Evolutionary conservation across 2,329 filamentous ascomycete species (phyloP).

Genomic region (Hypoxylon sp.): DNA sequence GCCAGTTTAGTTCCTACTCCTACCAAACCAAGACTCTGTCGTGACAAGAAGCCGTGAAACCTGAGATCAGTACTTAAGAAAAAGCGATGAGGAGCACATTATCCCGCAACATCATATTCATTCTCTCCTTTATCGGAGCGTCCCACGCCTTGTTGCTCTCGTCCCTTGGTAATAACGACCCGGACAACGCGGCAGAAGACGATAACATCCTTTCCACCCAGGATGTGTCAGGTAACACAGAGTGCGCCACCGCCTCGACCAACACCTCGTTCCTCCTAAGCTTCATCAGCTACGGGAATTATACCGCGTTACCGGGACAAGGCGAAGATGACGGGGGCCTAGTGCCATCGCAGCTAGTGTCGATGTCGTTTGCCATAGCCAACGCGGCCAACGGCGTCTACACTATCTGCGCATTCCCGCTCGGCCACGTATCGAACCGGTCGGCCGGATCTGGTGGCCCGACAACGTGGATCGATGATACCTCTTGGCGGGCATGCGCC

Average conservation of each 20-base stretch:
- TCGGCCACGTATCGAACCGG: slow-evolving; percentile 30
- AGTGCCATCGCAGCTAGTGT: slow-evolving; percentile 39
- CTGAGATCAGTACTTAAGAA: not conserved
- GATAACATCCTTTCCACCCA: slow-evolving; percentile 12
- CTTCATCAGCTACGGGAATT: slow-evolving; percentile 47
- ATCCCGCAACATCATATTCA: slow-evolving; percentile 5
- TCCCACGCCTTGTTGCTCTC: slow-evolving; percentile 4
- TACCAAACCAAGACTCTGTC: slow-evolving; percentile 5
- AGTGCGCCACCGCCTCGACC: slow-evolving; percentile 32
- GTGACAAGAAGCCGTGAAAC: slow-evolving; percentile 1
- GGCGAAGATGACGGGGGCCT: slow-evolving; percentile 33
- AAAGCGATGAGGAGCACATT: slow-evolving; percentile 18
- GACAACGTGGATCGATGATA: slow-evolving; percentile 34
- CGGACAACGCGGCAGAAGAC: not conserved
- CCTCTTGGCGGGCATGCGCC: slow-evolving; percentile 47
- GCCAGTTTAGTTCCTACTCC: not conserved
- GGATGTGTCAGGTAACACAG: slow-evolving; percentile 20
- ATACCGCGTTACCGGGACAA: slow-evolving; percentile 41
- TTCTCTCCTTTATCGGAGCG: not conserved
- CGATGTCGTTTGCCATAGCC: slow-evolving; percentile 44
- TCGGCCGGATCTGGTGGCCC: slow-evolving; percentile 7
- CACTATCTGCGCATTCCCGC: slow-evolving; percentile 47
- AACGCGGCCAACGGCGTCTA: slow-evolving; percentile 44
- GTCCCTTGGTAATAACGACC: not conserved
- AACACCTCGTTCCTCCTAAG: slow-evolving; percentile 19